Evolutionary conservation across 352 stramenopile species (phyloP).

Genomic region (Phytopythium ostracodes): DNA sequence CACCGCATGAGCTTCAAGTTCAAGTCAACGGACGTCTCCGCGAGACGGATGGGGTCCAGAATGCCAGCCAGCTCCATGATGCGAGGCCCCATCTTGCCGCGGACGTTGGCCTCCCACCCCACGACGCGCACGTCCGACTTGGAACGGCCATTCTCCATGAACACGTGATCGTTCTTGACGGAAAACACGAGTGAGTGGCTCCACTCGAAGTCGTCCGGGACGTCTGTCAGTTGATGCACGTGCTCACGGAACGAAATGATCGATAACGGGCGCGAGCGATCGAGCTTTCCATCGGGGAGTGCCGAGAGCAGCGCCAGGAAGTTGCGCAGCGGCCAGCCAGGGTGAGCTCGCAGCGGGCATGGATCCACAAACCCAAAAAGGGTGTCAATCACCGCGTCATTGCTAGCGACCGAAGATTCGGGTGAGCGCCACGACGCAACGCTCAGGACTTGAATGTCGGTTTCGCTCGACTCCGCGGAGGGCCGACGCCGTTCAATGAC

Average conservation of each 20-base stretch:
- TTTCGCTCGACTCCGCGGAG: conserved; percentile 6
- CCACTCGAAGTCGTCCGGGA: conserved; percentile 45
- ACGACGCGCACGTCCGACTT: conserved; percentile 35
- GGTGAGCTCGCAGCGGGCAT: conserved; percentile 64
- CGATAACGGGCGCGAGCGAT: conserved; percentile 26
- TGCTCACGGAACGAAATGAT: conserved; percentile 76
- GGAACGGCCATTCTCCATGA: conserved; percentile 24
- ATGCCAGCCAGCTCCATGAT: conserved; percentile 71
- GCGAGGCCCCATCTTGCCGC: conserved; percentile 67
- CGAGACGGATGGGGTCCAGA: conserved; percentile 86
- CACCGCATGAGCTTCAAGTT: conserved; percentile 99
- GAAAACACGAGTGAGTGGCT: conserved; percentile 57
- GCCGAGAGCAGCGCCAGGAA: conserved; percentile 64
- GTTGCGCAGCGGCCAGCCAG: conserved; percentile 89
- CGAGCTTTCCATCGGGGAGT: conserved; percentile 26
- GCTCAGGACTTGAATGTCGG: conserved; percentile 22
- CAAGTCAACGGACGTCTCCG: conserved; percentile 95
- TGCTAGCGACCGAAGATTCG: not conserved
- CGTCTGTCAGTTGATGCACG: conserved; percentile 40
- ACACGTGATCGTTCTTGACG: conserved; percentile 30
- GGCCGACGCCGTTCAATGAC: conserved; percentile 38
- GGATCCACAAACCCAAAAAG: conserved; percentile 90
- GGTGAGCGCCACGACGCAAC: conserved; percentile 25
- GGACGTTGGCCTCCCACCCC: conserved; percentile 75
- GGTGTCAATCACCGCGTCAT: conserved; percentile 19